These are phyloP conservation scores for Barbarea vulgaris DNA, from an alignment of 345 rosid genomes.

Conservation along the genomic window DNA sequence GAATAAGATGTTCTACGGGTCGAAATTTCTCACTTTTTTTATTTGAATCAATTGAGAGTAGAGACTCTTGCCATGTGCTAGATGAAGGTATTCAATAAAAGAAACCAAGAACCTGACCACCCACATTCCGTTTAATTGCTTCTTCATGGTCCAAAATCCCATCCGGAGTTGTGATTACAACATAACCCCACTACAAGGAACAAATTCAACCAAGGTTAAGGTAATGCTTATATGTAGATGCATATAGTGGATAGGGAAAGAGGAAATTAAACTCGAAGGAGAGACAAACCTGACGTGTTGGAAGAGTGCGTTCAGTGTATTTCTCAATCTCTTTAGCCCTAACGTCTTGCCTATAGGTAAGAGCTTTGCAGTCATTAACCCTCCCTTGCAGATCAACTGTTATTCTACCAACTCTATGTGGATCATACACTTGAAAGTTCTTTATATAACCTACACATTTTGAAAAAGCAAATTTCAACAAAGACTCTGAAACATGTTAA, in stretches of 20 bases:
- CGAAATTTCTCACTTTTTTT: background rate
- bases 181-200: conserved; percentile 82
- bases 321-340: conserved; percentile 73
- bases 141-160: conserved; percentile 96
- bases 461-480: background rate
- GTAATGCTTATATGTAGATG: background rate
- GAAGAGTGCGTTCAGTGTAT: conserved; percentile 69
- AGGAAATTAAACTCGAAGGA: background rate
- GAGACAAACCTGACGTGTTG: conserved; percentile 71
- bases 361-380: conserved; percentile 76
- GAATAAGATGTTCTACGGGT: background rate
- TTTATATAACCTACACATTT: conserved; percentile 64
- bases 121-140: conserved; percentile 71
- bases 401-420: conserved; percentile 87
- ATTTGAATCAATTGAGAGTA: conserved; percentile 1
- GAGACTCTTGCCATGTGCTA: conserved; percentile 8
- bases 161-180: conserved; percentile 87
- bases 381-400: conserved; percentile 87
- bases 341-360: conserved; percentile 86
- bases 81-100: conserved; percentile 54
- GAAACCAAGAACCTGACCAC: conserved; percentile 91
- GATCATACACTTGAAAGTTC: conserved; percentile 74
- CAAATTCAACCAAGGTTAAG: background rate
- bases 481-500: background rate
- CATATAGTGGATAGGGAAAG: background rate